Conservation (phyloP, 495 filamentous ascomycete species). For the Aspergillus baeticus region DNA sequence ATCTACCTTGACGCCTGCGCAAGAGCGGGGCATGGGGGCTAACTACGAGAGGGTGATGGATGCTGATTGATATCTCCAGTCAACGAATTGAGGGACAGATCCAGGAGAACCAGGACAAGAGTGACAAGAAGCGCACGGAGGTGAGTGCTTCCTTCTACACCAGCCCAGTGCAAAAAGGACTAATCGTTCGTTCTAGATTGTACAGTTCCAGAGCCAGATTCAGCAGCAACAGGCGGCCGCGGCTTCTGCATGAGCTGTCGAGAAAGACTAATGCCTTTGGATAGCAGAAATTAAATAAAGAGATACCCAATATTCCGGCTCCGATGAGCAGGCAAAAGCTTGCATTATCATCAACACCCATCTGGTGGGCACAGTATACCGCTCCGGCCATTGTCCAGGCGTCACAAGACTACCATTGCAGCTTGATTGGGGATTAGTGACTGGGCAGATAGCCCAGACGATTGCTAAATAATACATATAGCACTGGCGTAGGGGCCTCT, state of each 20-base stretch:
- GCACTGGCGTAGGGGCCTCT: too few relatives aligned
- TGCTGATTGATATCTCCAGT: constrained; percentile 41
- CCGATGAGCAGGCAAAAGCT: too few relatives aligned
- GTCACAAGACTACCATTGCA: too few relatives aligned
- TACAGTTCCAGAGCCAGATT: constrained; percentile 43
- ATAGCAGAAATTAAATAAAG: neutral
- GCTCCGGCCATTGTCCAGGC: too few relatives aligned
- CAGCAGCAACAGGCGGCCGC: constrained; percentile 41
- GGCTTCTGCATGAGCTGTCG: constrained; percentile 28
- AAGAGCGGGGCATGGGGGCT: neutral
- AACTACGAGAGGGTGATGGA: neutral
- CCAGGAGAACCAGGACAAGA: constrained; percentile 71
- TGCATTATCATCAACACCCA: too few relatives aligned
- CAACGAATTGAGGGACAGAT: constrained; percentile 82
- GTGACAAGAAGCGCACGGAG: constrained; percentile 77
- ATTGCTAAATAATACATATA: too few relatives aligned
- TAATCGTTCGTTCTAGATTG: constrained; percentile 32
- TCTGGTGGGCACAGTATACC: too few relatives aligned
- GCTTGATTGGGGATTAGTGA: too few relatives aligned
- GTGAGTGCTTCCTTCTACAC: constrained; percentile 31
- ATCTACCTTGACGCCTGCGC: neutral
- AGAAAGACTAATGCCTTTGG: neutral
- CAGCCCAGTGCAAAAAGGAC: neutral
- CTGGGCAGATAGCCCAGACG: too few relatives aligned
- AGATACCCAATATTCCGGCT: neutral